Evolutionary conservation across 257 asterid species (phyloP), one percentile per base, ranked within the genome.

Genomic region (Gentiana macrophylla): DNA sequence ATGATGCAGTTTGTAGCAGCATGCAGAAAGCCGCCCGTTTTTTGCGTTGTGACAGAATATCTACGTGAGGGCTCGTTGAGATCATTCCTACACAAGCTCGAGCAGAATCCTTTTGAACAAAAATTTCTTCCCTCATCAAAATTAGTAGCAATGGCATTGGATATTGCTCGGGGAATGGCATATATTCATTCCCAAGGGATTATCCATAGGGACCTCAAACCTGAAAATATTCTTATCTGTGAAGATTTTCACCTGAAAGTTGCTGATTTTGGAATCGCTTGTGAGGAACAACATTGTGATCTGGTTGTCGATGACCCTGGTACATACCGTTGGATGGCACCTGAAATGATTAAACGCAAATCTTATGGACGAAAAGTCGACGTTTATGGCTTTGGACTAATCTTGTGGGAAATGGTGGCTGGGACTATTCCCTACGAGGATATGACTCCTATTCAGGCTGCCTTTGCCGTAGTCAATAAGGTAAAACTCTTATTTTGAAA

Each of bases 241-340:
- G 87, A 82, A 33, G 86, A 91, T 61, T 87, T 84, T 81, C 83
- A 79, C 0, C 84, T 87, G 6, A 91, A 80, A 79, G 87, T 91
- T 32, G 97, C 97, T 2, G 95, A 91, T 63, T 91, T 91, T 35
- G 96, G 98, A 34, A 74, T 86, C 0, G 84, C 98, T 0, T 91
- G 98, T 62, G 56, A 82, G 67, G 96, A 87, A 49, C 80, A 84
- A 2, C 74, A 74, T 67, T 84, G 94, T 66, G 63, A 67, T 54
- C 79, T 76, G 3, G 54, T 79, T 9, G 79, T 78, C 41, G 92
- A 92, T 9, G 78, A 73, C 67, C 73, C 72, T 77, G 98, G 95
- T 36, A 91, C 96, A 4, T 86, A 80, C 64, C 84, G 95, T 9
- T 91, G 98, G 98, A 91, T 91, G 98, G 94, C 98, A 0, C 98